Evolutionary conservation across 2,329 filamentous ascomycete species (phyloP), one percentile per base, ranked within the genome.

Genomic region (Amphichorda felina): DNA sequence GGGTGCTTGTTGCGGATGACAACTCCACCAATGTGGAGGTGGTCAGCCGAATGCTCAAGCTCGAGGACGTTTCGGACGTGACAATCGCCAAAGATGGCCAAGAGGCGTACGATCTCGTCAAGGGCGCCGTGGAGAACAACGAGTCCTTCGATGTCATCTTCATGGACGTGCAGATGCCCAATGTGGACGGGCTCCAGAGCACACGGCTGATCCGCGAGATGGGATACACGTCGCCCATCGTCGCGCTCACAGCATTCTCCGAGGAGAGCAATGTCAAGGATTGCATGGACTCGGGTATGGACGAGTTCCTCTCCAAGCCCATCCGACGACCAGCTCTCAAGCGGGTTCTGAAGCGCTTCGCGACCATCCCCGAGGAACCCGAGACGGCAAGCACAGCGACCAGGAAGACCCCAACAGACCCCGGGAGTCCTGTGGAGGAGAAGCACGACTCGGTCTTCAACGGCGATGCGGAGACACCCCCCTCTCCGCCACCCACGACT

Each of bases 111-210:
- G 86, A 94, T 41, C 66, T 82, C 19, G 87, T 94, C 44, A 88
- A 86, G 52, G 76, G 76, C 13, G 82, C 78, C 43, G 91, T 94
- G 82, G 75, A 79, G 34, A 71, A 70, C 19, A 71, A 79, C 35
- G 67, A 72, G 37, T 71, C 72, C 3, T 94, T 89, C 51, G 85
- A 94, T 45, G 67, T 95, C 18, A 89, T 95, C 42, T 91, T 94
- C 51, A 95, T 94, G 88, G 88, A 95, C 48, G 81, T 94, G 7
- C 85, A 84, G 58, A 95, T 95, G 88, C 88, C 88, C 4, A 93
- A 91, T 42, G 70, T 95, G 11, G 87, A 94, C 50, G 88, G 88
- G 2, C 63, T 95, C 17, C 81, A 94, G 53, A 88, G 82, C 32
- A 94, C 88, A 1, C 73, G 80, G 8, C 64, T 93, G 24, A 94